Percentiles rank a stretch among this genome's conserved stretches.
Conservation (phyloP, 495 filamentous ascomycete species). For the Hypomontagnella submonticulosa region DNA sequence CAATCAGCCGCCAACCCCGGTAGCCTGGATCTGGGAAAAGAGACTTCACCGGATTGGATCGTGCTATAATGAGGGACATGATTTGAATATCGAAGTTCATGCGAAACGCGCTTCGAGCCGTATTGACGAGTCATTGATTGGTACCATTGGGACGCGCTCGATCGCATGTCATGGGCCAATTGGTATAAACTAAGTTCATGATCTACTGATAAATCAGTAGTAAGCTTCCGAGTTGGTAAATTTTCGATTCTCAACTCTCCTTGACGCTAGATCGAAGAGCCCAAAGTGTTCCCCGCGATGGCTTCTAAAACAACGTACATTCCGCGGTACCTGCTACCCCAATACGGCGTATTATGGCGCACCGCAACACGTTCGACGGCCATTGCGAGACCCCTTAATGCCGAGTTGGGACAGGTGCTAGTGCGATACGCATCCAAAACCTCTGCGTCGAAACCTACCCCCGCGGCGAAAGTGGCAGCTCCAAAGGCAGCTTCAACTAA, state of each 20-base stretch:
- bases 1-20: constrained; percentile 26
- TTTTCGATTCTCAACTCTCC: constrained; percentile 1
- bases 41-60: constrained; percentile 22
- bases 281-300: constrained; percentile 43
- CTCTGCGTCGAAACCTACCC: not conserved
- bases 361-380: constrained; percentile 33
- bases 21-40: constrained; percentile 11
- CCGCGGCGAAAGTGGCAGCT: constrained; percentile 23
- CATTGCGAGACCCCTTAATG: constrained; percentile 40
- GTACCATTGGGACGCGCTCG: constrained; percentile 4
- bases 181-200: constrained; percentile 7
- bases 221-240: not conserved
- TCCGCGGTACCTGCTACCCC: constrained; percentile 66
- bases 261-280: constrained; percentile 3
- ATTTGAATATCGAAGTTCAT: constrained; percentile 30
- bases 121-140: constrained; percentile 1
- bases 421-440: constrained; percentile 51
- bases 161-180: constrained; percentile 4
- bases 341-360: constrained; percentile 60
- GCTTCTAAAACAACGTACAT: constrained; percentile 55
- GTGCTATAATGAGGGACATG: constrained; percentile 17
- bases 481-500: constrained; percentile 29
- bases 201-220: not conserved
- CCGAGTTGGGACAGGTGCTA: constrained; percentile 39
- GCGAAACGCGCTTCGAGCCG: constrained; percentile 21